Evolutionary conservation across 1,139 yeast species (phyloP), one percentile per base, ranked within the genome.

Genomic region (Yamadazyma aaseri): DNA sequence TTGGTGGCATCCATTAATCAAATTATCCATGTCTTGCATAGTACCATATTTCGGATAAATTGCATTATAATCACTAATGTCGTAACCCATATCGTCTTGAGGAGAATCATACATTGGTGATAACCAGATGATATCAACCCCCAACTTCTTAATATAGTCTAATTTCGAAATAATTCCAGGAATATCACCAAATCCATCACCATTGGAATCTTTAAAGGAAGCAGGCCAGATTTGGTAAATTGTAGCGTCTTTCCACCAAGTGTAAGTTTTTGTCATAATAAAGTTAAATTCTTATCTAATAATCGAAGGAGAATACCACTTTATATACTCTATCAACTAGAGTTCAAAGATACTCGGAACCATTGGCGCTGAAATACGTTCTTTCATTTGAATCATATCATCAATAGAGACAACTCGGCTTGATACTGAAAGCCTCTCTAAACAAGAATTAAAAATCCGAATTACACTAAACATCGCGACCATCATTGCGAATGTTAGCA

Each of bases 41-140:
- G 77, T 65, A 30, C 83, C 83, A 49, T 74, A 77, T 41, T 60
- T 60, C 4, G 75, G 71, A 50, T 75, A 68, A 24, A 77, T 65
- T 11, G 56, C 63, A 47, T 72, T 65, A 51, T 77, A 77, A 53
- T 77, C 71, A 23, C 73, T 58, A 44, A 77, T 73, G 48, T 77
- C 83, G 51, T 77, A 77, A 2, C 83, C 83, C 82, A 77, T 76
- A 47, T 77, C 83, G 29, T 71, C 73, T 47, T 73, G 77, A 3
- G 83, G 83, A 2, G 79, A 72, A 41, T 73, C 77, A 54, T 65
- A 76, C 63, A 73, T 71, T 24, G 83, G 83, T 18, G 74, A 71
- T 39, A 76, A 56, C 83, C 83, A 77, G 26, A 77, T 58, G 21
- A 73, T 63, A 41, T 74, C 79, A 14, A 64, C 63, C 2, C 82